Evolutionary conservation across 139 green algal species (phyloP).

Genomic region (Tetradesmus lagerheimii): DNA sequence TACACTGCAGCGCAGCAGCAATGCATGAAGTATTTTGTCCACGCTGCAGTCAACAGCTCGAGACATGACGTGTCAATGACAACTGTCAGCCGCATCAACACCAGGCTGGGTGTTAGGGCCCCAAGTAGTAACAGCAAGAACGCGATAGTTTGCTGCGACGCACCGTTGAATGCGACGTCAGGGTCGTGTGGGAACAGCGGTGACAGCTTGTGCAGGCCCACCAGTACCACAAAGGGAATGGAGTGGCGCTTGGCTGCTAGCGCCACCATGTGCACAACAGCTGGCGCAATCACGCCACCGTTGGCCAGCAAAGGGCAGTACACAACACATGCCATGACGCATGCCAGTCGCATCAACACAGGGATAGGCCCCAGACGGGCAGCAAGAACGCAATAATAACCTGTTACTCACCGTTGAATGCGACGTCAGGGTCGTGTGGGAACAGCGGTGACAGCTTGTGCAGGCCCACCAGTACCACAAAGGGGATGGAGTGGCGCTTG

Average conservation of each 20-base stretch:
- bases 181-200: constrained; percentile 94
- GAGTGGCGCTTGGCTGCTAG: constrained; percentile 88
- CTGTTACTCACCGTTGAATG: constrained; percentile 87
- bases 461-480: constrained; percentile 95
- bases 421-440: constrained; percentile 88
- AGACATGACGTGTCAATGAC: too few species aligned
- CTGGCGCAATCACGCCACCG: constrained; percentile 89
- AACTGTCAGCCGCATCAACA: not conserved
- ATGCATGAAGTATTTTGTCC: not conserved
- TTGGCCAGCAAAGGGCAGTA: constrained; percentile 98
- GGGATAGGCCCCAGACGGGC: too few species aligned
- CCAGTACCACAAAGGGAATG: constrained; percentile 96
- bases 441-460: constrained; percentile 96
- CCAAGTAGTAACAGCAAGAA: too few species aligned
- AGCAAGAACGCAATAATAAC: too few species aligned
- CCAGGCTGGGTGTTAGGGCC: too few species aligned
- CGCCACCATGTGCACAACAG: constrained; percentile 85
- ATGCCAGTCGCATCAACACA: not conserved
- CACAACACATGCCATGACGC: too few species aligned
- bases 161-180: constrained; percentile 83
- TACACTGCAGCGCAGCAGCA: too few species aligned
- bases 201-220: constrained; percentile 94
- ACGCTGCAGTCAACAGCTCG: too few species aligned
- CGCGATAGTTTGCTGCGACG: too few species aligned
- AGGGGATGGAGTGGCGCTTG: constrained; percentile 86